Evolutionary conservation across 176 grass and related monocot genomes (phyloP).

Genomic region (Triticum turgidum): DNA sequence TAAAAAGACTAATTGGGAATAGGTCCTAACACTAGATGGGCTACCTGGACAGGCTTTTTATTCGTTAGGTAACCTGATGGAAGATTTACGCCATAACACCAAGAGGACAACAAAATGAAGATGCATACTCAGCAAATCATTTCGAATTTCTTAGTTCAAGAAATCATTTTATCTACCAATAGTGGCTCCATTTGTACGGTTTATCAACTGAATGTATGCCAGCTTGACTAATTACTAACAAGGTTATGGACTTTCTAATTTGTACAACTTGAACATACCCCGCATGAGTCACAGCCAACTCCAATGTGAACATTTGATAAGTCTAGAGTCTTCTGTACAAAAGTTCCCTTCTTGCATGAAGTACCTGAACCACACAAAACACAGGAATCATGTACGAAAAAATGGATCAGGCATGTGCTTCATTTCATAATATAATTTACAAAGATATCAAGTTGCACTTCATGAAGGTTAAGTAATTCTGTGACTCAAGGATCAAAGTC

Average conservation of each 20-base stretch:
- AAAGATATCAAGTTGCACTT: slow-evolving; percentile 26
- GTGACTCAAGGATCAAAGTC: background rate
- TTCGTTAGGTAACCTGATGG: background rate
- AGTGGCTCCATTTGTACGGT: background rate
- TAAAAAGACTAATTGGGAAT: background rate
- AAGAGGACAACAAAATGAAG: background rate
- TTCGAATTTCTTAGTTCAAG: background rate
- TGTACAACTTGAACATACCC: slow-evolving; percentile 55
- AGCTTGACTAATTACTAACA: background rate
- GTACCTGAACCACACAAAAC: slow-evolving; percentile 32
- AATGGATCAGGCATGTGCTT: background rate
- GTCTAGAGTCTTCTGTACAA: slow-evolving; percentile 1
- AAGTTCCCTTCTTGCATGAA: slow-evolving; percentile 22
- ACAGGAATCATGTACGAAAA: background rate
- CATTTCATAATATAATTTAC: slow-evolving; percentile 21
- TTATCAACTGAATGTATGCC: slow-evolving; percentile 9
- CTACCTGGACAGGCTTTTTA: background rate
- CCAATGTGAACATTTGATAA: slow-evolving; percentile 52
- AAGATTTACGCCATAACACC: background rate
- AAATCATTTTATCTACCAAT: slow-evolving; percentile 5
- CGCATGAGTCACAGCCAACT: slow-evolving; percentile 87
- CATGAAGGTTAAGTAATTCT: background rate
- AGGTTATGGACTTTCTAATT: background rate
- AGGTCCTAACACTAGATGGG: background rate
- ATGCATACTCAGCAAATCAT: background rate